These are phyloP conservation scores for Phytophthora hybrid DNA, from an alignment of 352 stramenopile genomes.

Conservation along the genomic window DNA sequence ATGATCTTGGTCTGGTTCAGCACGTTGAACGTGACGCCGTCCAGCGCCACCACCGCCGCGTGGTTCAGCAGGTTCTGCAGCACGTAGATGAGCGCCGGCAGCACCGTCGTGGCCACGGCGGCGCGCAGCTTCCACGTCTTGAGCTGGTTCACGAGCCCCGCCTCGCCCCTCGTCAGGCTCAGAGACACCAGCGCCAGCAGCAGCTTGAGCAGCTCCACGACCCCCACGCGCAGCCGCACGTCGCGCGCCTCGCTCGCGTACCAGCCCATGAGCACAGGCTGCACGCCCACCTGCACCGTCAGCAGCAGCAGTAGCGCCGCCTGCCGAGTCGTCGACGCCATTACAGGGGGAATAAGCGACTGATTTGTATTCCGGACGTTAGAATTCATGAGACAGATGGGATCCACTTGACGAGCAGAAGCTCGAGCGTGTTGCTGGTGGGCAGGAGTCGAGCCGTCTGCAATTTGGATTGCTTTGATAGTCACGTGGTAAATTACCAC, in stretches of 20 bases:
- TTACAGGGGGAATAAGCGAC: neutral
- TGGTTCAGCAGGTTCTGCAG: constrained; percentile 89
- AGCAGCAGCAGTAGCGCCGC: constrained; percentile 67
- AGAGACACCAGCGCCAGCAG: constrained; percentile 71
- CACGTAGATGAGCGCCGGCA: constrained; percentile 84
- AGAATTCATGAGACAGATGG: neutral
- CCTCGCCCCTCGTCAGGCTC: constrained; percentile 50
- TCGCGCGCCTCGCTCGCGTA: constrained; percentile 68
- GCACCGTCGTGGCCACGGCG: constrained; percentile 69
- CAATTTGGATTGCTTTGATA: neutral
- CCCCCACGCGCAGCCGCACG: constrained; percentile 73
- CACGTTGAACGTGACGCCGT: constrained; percentile 88
- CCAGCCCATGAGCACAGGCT: constrained; percentile 83
- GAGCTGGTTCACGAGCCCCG: constrained; percentile 52
- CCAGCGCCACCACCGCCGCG: constrained; percentile 74
- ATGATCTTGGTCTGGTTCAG: constrained; percentile 92
- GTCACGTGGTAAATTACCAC: no score
- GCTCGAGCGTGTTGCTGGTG: neutral
- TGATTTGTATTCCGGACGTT: neutral
- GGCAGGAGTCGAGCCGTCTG: neutral
- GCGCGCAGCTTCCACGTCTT: constrained; percentile 70
- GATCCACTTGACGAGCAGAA: neutral
- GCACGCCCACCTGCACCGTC: constrained; percentile 78
- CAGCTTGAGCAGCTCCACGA: constrained; percentile 82
- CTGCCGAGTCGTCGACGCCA: constrained; percentile 53